Percentiles rank a stretch among this genome's conserved stretches.
Conservation (phyloP, 345 rosid genomes). For the Murraya paniculata region DNA sequence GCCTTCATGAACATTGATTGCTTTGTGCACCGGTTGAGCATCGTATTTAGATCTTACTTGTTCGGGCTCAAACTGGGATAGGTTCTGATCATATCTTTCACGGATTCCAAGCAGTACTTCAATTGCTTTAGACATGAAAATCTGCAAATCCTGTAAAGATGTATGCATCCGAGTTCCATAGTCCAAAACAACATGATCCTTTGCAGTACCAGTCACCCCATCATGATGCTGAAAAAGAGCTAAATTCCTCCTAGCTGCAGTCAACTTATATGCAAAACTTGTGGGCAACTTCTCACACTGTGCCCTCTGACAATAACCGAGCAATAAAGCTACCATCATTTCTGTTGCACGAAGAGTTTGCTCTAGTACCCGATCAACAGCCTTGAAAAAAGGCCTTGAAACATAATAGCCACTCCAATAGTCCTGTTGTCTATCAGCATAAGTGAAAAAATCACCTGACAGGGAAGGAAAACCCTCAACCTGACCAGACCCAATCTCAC, state of each 20-base stretch:
- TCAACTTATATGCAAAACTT: slow-evolving; percentile 72
- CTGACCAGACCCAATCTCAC: slow-evolving; percentile 77
- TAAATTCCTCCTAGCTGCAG: slow-evolving; percentile 93
- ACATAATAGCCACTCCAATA: slow-evolving; percentile 99
- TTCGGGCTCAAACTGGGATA: slow-evolving; percentile 77
- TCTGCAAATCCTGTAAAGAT: slow-evolving; percentile 82
- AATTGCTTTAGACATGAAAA: slow-evolving; percentile 94
- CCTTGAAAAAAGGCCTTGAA: slow-evolving; percentile 97
- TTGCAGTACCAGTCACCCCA: slow-evolving; percentile 97
- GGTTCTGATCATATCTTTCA: slow-evolving; percentile 71
- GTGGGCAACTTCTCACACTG: slow-evolving; percentile 84
- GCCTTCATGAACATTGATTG: slow-evolving; percentile 65
- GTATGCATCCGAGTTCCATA: slow-evolving; percentile 92
- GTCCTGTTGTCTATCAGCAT: slow-evolving; percentile 88
- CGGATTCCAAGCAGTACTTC: slow-evolving; percentile 82
- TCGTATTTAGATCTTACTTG: slow-evolving; percentile 81
- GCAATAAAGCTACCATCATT: slow-evolving; percentile 78
- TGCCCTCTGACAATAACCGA: slow-evolving; percentile 83
- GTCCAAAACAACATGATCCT: slow-evolving; percentile 90
- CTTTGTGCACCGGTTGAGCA: slow-evolving; percentile 71
- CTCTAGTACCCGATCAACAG: slow-evolving; percentile 94
- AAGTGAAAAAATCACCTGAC: slow-evolving; percentile 96
- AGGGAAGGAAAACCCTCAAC: slow-evolving; percentile 93
- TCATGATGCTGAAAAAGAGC: slow-evolving; percentile 99
- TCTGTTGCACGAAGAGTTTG: slow-evolving; percentile 88